A percentile compares a stretch with the other conserved stretches of the same genome.
These are phyloP conservation scores for Cladophialophora yegresii DNA, from an alignment of 2,329 filamentous ascomycete species.

Conservation along the genomic window DNA sequence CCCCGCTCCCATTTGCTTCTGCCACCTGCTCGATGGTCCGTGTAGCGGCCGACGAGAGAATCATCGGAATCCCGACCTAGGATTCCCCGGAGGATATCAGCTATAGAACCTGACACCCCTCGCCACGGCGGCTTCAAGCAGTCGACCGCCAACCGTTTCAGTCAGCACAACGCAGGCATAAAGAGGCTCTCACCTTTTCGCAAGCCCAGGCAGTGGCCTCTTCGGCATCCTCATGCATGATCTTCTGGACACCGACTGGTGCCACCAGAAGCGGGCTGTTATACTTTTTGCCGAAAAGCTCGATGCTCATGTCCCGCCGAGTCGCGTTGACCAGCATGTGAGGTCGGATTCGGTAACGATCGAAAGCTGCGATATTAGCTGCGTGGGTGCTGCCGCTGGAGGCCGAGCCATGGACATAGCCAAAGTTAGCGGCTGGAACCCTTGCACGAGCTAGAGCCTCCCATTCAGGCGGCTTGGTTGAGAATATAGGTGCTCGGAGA, in stretches of 20 bases:
- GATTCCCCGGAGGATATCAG: neutral
- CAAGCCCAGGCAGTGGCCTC: conserved; percentile 63
- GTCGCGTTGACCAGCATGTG: conserved; percentile 41
- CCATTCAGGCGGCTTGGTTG: conserved; percentile 59
- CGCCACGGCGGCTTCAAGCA: neutral
- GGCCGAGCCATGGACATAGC: conserved; percentile 62
- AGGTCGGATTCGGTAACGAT: conserved; percentile 39
- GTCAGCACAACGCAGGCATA: neutral
- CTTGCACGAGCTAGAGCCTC: conserved; percentile 54
- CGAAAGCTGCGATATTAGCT: conserved; percentile 40
- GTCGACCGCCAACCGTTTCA: neutral
- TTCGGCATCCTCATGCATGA: conserved; percentile 67
- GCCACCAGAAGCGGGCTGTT: conserved; percentile 61
- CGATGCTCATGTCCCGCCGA: conserved; percentile 50
- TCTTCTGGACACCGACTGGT: conserved; percentile 68
- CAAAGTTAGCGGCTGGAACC: conserved; percentile 55
- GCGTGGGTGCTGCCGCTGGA: conserved; percentile 41
- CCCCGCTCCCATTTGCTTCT: conserved; percentile 54
- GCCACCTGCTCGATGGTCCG: conserved; percentile 68
- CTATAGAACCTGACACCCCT: neutral
- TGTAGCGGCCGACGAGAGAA: conserved; percentile 65
- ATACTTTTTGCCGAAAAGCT: conserved; percentile 54
- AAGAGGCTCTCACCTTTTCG: conserved; percentile 41
- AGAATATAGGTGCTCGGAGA: conserved; percentile 50
- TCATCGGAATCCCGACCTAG: conserved; percentile 61